Evolutionary conservation across 2,329 filamentous ascomycete genomes (phyloP), one percentile per base, ranked within the genome.

Genomic region (Plectosphaerella sp.): DNA sequence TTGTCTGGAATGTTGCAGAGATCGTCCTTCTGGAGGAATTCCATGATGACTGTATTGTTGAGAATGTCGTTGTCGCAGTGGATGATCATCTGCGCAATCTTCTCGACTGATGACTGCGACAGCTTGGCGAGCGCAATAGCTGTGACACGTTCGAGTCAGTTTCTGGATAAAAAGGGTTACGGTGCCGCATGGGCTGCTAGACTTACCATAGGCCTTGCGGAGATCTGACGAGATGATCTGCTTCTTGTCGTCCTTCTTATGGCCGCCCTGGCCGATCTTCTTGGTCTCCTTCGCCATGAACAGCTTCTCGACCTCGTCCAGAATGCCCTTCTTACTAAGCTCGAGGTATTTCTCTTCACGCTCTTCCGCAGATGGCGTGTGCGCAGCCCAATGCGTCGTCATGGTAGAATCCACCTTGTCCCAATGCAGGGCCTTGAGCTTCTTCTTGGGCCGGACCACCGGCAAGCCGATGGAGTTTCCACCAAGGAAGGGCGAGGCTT

Each of bases 401-500:
- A 94, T 85, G 20, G 91, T 89, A 50, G 89, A 83, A 70, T 99
- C 94, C 51, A 99, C 91, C 77, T 97, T 97, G 73, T 99, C 94
- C 93, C 94, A 97, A 74, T 99, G 94, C 60, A 99, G 80, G 54
- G 93, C 93, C 83, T 99, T 99, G 70, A 99, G 90, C 79, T 97
- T 99, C 84, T 96, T 97, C 82, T 97, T 97, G 20, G 94, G 91
- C 61, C 93, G 80, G 49, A 91, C 89, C 55, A 91, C 88, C 36
- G 90, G 87, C 62, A 96, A 73, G 59, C 90, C 77, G 8, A 83
- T 80, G 20, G 71, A 63, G 11, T 83, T 72, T 14, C 78, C 65
- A 5, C 78, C 67, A 18, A 75, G 72, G 55, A 82, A 80, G 52
- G 76, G 75, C 33, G 79, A 76, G 58, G 83, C 77, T 58, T 86